Base-by-base conservation (phyloP, 306 rosid genomes). In the Lathyrus oleraceus region DNA sequence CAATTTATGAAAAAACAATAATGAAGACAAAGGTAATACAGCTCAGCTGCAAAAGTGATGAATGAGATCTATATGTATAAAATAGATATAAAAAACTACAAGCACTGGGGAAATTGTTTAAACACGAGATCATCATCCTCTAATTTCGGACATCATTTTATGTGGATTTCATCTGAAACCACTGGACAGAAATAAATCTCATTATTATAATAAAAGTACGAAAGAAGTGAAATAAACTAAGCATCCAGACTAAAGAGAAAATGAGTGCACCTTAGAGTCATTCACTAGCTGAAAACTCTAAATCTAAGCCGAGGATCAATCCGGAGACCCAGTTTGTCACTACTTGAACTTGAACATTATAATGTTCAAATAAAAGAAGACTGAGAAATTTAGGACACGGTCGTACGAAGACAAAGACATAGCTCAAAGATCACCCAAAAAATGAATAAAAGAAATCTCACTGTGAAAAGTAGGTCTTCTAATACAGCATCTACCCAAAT, bases 81-180 rank as follows among this genome's bases (percentile, higher is more conserved):
- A 65, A 58, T 27, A 32, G 32, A 63, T 36, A 60, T 61, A 73
- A 73, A 30, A 30, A 73, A n/a, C 38, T 27, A 51, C 66, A 67
- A 14, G 25, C 3, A 57, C 5, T 5, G 47, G 54, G 43, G 36
- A 43, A 57, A 44, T 19, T 79, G 45, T 60, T 64, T 11, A 51
- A 59, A 21, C 25, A 44, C 38, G 54, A 35, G 44, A 72, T 54
- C 15, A 68, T 62, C 14, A 56, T 36, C 10, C 43, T 66, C 43
- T 57, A 48, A 63, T 48, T 63, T 35, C 48, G n/a, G 65, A 47
- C 5, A 3, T 54, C 8, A 11, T 14, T 25, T 67, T 45, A 38
- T 45, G 53, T 9, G 52, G 49, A 53, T 40, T 68, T 64, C 65
- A 47, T 54, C 71, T 27, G 32, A 69, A 77, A 76, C 47, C 71